Conservation (phyloP, 176 grass and related monocot genomes). For the Aegilops speltoides region DNA sequence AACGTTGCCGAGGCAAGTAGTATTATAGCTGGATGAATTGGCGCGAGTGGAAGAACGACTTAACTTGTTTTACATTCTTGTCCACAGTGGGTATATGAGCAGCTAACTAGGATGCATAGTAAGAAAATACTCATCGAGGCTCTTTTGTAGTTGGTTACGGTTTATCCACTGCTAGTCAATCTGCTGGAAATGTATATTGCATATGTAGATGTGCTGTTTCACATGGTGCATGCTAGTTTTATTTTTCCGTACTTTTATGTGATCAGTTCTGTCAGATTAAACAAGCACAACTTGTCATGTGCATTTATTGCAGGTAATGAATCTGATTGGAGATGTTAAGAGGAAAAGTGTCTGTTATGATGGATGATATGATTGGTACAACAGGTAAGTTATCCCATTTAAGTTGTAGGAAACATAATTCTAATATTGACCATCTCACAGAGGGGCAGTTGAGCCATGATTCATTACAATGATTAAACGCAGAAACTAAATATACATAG, state of each 20-base stretch:
- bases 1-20: slow-evolving; percentile 83
- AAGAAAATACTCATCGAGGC: background rate
- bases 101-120: slow-evolving; percentile 8
- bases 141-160: background rate
- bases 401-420: slow-evolving; percentile 11
- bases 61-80: background rate
- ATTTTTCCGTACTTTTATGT: slow-evolving; percentile 1
- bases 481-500: background rate
- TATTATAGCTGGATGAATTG: background rate
- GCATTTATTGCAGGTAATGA: slow-evolving; percentile 79
- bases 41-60: background rate
- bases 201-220: slow-evolving; percentile 8
- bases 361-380: slow-evolving; percentile 99
- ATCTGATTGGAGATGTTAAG: slow-evolving; percentile 95
- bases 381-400: slow-evolving; percentile 55
- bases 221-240: slow-evolving; percentile 15
- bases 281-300: slow-evolving; percentile 8
- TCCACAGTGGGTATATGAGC: background rate
- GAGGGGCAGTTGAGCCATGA: background rate
- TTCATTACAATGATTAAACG: background rate
- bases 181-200: background rate
- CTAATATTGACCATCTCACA: background rate
- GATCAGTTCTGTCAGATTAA: slow-evolving; percentile 1
- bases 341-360: slow-evolving; percentile 97
- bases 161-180: background rate